A percentile compares a stretch with the other conserved stretches of the same genome.
Evolutionary conservation across 192 early-diverging fungal genomes (phyloP).

Genomic region (Coemansia sp.): DNA sequence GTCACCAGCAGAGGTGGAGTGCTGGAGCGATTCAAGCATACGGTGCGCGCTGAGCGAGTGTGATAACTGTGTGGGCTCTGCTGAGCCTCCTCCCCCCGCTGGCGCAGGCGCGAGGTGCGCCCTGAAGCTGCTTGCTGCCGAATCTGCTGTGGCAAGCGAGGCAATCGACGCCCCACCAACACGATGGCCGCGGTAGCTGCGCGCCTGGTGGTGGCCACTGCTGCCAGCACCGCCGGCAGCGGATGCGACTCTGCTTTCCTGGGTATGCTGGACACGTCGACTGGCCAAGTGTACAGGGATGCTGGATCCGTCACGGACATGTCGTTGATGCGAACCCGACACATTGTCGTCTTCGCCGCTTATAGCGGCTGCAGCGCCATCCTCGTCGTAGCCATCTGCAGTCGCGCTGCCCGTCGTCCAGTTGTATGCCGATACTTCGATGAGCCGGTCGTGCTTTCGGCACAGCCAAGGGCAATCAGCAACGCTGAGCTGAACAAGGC

Average conservation of each 20-base stretch:
- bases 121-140: background rate
- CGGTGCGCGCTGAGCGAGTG: background rate
- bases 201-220: conserved; percentile 10
- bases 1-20: background rate
- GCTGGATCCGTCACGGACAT: background rate
- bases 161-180: conserved; percentile 23
- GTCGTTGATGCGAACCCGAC: background rate
- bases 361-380: background rate
- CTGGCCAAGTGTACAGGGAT: background rate
- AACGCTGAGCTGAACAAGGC: conserved; percentile 33
- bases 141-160: conserved; percentile 7
- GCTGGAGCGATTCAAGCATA: background rate
- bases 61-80: background rate
- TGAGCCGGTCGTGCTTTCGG: conserved; percentile 13
- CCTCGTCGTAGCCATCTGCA: background rate
- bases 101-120: background rate
- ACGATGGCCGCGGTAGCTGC: conserved; percentile 19
- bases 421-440: conserved; percentile 10
- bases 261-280: conserved; percentile 14
- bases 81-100: background rate
- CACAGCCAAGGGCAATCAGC: conserved; percentile 43
- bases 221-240: background rate
- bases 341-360: background rate
- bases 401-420: conserved; percentile 20
- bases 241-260: conserved; percentile 10